Percentiles rank a stretch among this genome's conserved stretches.
phyloP scores from a whole-genome alignment of 1,139 yeast genomes.

The Saccharomyces hybrid region DNA sequence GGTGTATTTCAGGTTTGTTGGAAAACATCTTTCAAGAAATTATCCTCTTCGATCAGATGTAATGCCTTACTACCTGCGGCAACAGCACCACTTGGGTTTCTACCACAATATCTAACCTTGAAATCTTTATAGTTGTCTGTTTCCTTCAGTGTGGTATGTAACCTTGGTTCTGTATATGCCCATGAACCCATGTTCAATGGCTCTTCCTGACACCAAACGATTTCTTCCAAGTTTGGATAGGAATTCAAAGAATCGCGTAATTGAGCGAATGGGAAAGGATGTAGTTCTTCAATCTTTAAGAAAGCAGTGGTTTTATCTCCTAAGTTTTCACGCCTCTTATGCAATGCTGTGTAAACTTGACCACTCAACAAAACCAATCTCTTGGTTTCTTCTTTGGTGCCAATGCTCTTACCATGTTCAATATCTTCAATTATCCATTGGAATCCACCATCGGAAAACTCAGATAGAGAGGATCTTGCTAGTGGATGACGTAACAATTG shows the following conservation, averaged over 20 bases:
- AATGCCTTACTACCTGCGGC: conserved; percentile 94
- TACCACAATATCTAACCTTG: conserved; percentile 81
- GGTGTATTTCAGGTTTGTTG: background rate
- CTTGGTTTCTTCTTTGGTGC: conserved; percentile 76
- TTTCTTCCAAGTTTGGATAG: conserved; percentile 78
- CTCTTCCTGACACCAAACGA: conserved; percentile 98
- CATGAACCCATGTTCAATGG: conserved; percentile 96
- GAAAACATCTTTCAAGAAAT: conserved; percentile 76
- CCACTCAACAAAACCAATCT: conserved; percentile 81
- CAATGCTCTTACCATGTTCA: conserved; percentile 71
- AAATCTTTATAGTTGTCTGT: conserved; percentile 57
- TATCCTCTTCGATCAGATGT: conserved; percentile 85
- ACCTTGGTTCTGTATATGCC: conserved; percentile 74
- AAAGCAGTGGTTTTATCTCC: conserved; percentile 80
- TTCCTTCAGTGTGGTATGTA: conserved; percentile 65
- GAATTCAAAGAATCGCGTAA: conserved; percentile 74
- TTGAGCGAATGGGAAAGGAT: conserved; percentile 98
- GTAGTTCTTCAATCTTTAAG: conserved; percentile 86
- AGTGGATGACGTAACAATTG: conserved; percentile 94
- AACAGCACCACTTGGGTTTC: conserved; percentile 96
- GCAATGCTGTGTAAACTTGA: conserved; percentile 90
- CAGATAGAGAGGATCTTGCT: conserved; percentile 77
- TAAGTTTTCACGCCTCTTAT: conserved; percentile 74
- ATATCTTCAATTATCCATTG: conserved; percentile 93
- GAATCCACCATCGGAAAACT: conserved; percentile 89